Base-by-base conservation (phyloP, 257 asterid genomes). In the Coffea canephora region DNA sequence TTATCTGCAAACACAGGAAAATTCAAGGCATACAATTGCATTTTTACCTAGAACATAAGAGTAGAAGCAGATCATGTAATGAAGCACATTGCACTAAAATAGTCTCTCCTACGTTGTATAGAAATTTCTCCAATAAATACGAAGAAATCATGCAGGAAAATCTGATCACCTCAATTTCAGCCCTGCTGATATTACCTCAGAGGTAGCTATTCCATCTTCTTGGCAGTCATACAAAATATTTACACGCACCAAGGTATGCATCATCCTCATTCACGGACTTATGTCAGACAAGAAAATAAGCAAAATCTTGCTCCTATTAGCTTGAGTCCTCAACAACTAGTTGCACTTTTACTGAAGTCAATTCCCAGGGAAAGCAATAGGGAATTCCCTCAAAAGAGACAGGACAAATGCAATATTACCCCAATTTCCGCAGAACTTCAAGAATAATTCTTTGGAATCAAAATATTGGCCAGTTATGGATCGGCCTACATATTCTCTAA, bases 1-100 rank as follows among this genome's bases (percentile, higher is more conserved):
- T 12, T 73, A 6, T 73, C 65, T 74, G 41, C 50, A 62, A 52
- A 31, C 23, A 52, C 34, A 62, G 77, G 68, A 74, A 74, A 54
- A 57, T 34, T 74, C 6, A 74, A 74, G 39, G 69, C 10, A 64
- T 23, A n/a, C 8, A 64, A 25, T 64, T 64, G 18, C 69, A 41
- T 16, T 69, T 21, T 69, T 69, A 18, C 74, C 50, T 19, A 18
- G 34, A 69, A 69, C 19, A 7, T 69, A 11, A 11, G 19, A 41
- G 9, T 21, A 25, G n/a, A 75, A 39, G 78, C 57, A 75, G 23
- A 15, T 23, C 49, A 54, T 16, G 55, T 19, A 74, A 55, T 31
- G 34, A 31, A 31, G 34, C 18, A 52, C 12, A 52, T 25, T 14
- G 34, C 36, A 73, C 27, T 18, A 27, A 41, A 14, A 39, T 68